Base-by-base conservation (phyloP, 2,329 filamentous ascomycete species). In the Alternaria burnsii region DNA sequence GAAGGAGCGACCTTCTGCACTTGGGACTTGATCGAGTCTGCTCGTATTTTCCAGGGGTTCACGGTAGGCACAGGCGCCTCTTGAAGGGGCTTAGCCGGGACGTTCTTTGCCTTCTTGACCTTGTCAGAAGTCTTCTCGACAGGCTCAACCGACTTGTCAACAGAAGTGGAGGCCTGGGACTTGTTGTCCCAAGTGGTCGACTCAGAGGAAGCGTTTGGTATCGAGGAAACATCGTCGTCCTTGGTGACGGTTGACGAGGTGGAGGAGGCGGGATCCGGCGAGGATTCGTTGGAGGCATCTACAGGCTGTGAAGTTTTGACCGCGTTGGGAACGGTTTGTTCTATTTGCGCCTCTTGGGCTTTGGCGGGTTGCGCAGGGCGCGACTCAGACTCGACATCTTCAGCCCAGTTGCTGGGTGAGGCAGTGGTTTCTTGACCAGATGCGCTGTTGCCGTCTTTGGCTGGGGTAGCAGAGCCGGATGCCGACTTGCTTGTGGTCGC, bases 21-120 rank as follows among this genome's bases (percentile, higher is more conserved):
- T 76, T 88, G 89, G 40, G 86, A 82, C 63, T 85, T 82, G 44
- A 84, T 80, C 47, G 88, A 88, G 71, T 93, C 89, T 70, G 86
- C 89, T 57, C 94, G 87, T 79, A 94, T 88, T 64, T 89, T 86
- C 94, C 95, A 99, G 63, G 94, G 83, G 77, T 99, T 99, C 59
- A 97, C 91, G 2, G 88, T 79, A 0, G 95, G 95, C 43, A 91
- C 84, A 30, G 93, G 91, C 18, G 94, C 94, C 62, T 95, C 92
- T 47, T 90, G 89, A 42, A 97, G 81, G 71, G 89, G 88, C 69
- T 86, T 82, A 14, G 82, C 82, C 8, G 62, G 87, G 81, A 67
- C 63, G 28, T 70, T 71, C 58, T 76, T 76, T 46, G 65, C 63
- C 61, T 73, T 74, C 52, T 77, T 76, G 69, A 89, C 87, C 66